Percentiles rank a stretch among this genome's conserved stretches.
phyloP scores from a whole-genome alignment of 2,329 filamentous ascomycete genomes.

The Fusarium tanahbumbuense region DNA sequence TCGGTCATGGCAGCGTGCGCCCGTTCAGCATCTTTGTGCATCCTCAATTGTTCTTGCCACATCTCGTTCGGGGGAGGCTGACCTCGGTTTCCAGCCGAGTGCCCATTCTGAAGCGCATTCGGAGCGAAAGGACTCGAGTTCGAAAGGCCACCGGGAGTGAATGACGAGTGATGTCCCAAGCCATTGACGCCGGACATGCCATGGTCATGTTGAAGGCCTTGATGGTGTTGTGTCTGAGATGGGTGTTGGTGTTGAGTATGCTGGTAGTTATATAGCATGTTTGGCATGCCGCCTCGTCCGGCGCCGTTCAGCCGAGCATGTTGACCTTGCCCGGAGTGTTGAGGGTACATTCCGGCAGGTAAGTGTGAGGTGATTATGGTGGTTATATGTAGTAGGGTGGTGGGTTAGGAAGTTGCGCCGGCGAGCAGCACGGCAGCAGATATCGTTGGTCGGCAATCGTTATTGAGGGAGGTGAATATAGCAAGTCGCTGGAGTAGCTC shows the following conservation, averaged over 20 bases:
- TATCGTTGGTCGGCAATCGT: constrained; percentile 37
- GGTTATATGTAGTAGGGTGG: constrained; percentile 27
- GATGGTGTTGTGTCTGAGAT: constrained; percentile 73
- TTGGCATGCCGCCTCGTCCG: constrained; percentile 70
- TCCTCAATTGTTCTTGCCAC: constrained; percentile 88
- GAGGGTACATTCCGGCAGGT: constrained; percentile 74
- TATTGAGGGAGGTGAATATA: constrained; percentile 25
- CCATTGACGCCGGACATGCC: constrained; percentile 65
- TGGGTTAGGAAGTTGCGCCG: constrained; percentile 43
- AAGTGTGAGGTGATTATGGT: constrained; percentile 31
- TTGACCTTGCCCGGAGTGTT: constrained; percentile 73
- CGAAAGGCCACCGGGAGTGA: constrained; percentile 62
- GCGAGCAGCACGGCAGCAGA: constrained; percentile 46
- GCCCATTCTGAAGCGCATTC: constrained; percentile 68
- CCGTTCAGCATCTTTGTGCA: constrained; percentile 81
- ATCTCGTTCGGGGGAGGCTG: constrained; percentile 72
- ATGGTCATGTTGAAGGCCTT: constrained; percentile 70
- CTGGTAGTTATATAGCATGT: constrained; percentile 77
- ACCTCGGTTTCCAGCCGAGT: constrained; percentile 60
- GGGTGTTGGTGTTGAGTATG: constrained; percentile 72
- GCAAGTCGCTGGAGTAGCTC: constrained; percentile 37
- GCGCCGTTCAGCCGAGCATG: constrained; percentile 77
- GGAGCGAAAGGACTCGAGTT: constrained; percentile 71
- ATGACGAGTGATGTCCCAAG: constrained; percentile 58
- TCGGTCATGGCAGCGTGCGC: constrained; percentile 78